phyloP scores from a whole-genome alignment of 495 filamentous ascomycete genomes.

The Hypoxylon crocopeplum region DNA sequence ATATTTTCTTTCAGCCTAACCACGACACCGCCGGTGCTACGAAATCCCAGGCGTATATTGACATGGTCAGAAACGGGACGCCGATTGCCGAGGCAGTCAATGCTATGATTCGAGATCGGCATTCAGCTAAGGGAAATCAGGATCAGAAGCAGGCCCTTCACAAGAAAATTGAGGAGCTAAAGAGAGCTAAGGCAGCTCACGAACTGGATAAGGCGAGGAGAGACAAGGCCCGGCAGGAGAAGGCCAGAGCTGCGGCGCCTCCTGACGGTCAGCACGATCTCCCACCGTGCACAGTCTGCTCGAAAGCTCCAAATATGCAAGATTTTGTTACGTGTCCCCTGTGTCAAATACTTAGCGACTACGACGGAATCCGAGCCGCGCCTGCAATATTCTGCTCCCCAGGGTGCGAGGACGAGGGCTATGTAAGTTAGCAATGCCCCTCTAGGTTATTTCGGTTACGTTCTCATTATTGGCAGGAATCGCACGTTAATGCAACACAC shows the following conservation, averaged over 20 bases:
- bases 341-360: conserved; percentile 46
- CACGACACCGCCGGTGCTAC: conserved; percentile 25
- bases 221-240: conserved; percentile 43
- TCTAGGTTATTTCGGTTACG: neutral
- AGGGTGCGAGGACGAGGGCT: conserved; percentile 48
- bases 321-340: conserved; percentile 48
- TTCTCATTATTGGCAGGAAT: conserved; percentile 27
- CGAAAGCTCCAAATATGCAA: conserved; percentile 33
- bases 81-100: conserved; percentile 48
- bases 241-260: conserved; percentile 33
- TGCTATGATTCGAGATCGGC: conserved; percentile 46
- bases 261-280: conserved; percentile 42
- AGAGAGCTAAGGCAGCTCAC: conserved; percentile 50
- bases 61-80: conserved; percentile 44
- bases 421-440: conserved; percentile 43
- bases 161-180: conserved; percentile 50
- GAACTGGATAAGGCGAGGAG: conserved; percentile 48
- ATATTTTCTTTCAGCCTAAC: conserved; percentile 44
- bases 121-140: conserved; percentile 38
- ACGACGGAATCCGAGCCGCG: conserved; percentile 30
- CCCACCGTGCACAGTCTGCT: conserved; percentile 48
- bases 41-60: conserved; percentile 47
- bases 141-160: conserved; percentile 46
- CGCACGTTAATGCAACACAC: conserved; percentile 30
- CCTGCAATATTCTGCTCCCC: conserved; percentile 53